Conservation (phyloP, 164 flowering plant species). For the Stephania japonica region DNA sequence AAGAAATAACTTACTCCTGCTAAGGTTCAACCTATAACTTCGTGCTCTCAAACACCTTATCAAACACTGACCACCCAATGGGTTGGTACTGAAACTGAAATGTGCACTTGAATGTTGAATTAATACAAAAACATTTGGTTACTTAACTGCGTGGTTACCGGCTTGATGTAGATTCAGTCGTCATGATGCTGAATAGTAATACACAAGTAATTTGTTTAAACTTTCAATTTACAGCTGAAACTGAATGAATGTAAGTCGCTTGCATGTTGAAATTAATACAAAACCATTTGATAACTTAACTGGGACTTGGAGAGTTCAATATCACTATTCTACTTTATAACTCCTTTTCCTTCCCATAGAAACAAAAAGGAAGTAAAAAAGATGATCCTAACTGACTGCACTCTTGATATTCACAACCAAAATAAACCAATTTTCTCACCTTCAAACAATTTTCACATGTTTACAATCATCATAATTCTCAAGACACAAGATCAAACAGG, state of each 20-base stretch:
- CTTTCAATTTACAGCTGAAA: too few species aligned
- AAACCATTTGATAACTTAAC: not conserved
- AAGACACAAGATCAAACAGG: slow-evolving; percentile 26
- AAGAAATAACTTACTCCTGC: too few species aligned
- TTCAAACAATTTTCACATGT: slow-evolving; percentile 14
- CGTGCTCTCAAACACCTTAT: too few species aligned
- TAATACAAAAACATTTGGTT: too few species aligned
- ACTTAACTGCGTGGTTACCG: too few species aligned
- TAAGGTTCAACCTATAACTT: too few species aligned
- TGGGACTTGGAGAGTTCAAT: not conserved
- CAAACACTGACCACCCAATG: too few species aligned
- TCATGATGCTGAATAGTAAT: too few species aligned
- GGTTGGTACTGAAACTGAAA: too few species aligned
- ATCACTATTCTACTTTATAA: not conserved
- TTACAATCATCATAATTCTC: slow-evolving; percentile 1
- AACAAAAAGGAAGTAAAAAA: not conserved
- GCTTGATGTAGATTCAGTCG: too few species aligned
- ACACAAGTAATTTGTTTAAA: too few species aligned
- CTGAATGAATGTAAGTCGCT: not conserved
- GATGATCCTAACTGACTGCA: not conserved
- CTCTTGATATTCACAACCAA: slow-evolving; percentile 1
- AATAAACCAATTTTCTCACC: slow-evolving; percentile 7
- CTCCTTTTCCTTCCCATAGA: not conserved
- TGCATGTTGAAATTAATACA: not conserved
- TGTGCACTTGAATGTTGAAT: too few species aligned